Conservation (phyloP, 805 yeast species). For the Saturnispora saitoi region DNA sequence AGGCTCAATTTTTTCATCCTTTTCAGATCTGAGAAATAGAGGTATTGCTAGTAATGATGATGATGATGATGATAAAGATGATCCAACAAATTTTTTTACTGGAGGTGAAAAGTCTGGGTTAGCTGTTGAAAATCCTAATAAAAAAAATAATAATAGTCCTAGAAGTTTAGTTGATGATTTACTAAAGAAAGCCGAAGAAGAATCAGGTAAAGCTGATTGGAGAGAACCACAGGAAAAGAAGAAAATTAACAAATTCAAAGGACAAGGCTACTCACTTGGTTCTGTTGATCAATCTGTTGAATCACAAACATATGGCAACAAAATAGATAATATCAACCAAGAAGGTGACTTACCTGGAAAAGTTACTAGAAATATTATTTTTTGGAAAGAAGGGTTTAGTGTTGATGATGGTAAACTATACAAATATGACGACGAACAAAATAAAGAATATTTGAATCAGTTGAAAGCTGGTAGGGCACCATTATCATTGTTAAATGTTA, state of each 20-base stretch:
- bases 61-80: slow-evolving; percentile 27
- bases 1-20: slow-evolving; percentile 23
- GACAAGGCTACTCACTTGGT: slow-evolving; percentile 47
- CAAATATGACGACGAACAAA: slow-evolving; percentile 89
- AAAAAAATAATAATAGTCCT: slow-evolving; percentile 27
- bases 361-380: slow-evolving; percentile 75
- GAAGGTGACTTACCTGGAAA: slow-evolving; percentile 27
- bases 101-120: slow-evolving; percentile 72
- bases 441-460: slow-evolving; percentile 66
- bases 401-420: slow-evolving; percentile 85
- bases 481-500: slow-evolving; percentile 67
- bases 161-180: slow-evolving; percentile 44
- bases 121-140: slow-evolving; percentile 68
- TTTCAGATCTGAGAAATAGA: slow-evolving; percentile 28
- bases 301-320: slow-evolving; percentile 15
- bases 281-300: slow-evolving; percentile 34
- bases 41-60: slow-evolving; percentile 21
- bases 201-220: slow-evolving; percentile 42
- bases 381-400: slow-evolving; percentile 95
- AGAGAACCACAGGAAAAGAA: slow-evolving; percentile 22
- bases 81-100: slow-evolving; percentile 36
- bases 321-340: slow-evolving; percentile 23
- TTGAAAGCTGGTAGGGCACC: slow-evolving; percentile 91
- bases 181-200: slow-evolving; percentile 59
- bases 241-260: slow-evolving; percentile 31